Percentiles rank a stretch among this genome's conserved stretches.
Conservation (phyloP, 1,139 yeast species). For the Pichia sp. region DNA sequence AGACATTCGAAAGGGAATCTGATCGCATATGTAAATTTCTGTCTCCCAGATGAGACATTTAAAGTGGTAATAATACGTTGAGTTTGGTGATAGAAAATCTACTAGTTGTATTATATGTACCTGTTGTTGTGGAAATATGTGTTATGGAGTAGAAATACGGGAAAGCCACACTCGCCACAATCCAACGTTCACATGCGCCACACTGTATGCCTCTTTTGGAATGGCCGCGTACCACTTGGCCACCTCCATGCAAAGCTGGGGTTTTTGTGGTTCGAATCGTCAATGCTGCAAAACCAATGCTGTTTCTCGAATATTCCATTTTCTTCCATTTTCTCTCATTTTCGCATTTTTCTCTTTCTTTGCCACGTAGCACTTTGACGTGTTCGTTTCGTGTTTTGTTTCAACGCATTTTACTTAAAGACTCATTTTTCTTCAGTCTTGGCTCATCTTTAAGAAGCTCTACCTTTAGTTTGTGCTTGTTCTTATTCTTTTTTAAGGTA, state of each 20-base stretch:
- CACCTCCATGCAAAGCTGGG: too few species aligned
- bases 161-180: too few species aligned
- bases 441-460: too few species aligned
- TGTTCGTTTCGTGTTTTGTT: background rate
- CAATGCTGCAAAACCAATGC: background rate
- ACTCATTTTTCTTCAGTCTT: background rate
- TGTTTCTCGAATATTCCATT: background rate
- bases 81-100: background rate
- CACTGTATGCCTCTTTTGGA: background rate
- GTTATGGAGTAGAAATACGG: too few species aligned
- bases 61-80: too few species aligned
- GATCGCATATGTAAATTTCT: background rate
- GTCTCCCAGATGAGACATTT: background rate
- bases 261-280: background rate
- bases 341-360: background rate
- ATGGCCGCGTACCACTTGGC: background rate
- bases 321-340: background rate
- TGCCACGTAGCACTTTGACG: conserved; percentile 6
- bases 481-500: conserved; percentile 18
- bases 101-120: too few species aligned
- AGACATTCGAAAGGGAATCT: background rate
- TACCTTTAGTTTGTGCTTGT: background rate
- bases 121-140: background rate
- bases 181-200: too few species aligned
- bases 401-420: background rate